phyloP scores from a whole-genome alignment of 2,329 filamentous ascomycete genomes.

The Colletotrichum shisoi region DNA sequence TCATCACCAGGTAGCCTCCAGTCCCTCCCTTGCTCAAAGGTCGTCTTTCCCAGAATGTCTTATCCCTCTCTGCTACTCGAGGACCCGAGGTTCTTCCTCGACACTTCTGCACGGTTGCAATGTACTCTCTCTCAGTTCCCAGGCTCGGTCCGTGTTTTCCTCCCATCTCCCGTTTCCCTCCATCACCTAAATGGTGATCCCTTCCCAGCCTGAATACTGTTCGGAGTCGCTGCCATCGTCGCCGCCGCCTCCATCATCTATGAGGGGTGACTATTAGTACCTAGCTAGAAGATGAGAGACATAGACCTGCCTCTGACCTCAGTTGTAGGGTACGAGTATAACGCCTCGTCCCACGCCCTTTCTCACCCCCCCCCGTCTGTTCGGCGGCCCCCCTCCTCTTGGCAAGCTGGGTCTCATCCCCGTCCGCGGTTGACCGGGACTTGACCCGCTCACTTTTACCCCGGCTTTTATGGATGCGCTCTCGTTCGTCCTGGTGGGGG shows the following conservation, averaged over 20 bases:
- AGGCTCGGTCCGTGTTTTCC: not conserved
- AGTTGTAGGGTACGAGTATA: conserved; percentile 25
- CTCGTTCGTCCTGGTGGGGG: conserved; percentile 32
- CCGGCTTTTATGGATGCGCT: conserved; percentile 36
- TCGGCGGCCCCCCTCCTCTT: conserved; percentile 26
- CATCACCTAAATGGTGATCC: not conserved
- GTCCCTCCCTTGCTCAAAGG: conserved; percentile 1
- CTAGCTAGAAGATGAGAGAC: conserved; percentile 16
- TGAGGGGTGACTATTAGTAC: conserved; percentile 23
- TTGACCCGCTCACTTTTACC: conserved; percentile 31
- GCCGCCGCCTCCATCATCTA: conserved; percentile 32
- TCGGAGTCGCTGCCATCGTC: conserved; percentile 26
- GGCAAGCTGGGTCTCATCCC: conserved; percentile 25
- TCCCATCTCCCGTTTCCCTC: conserved; percentile 5
- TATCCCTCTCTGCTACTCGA: conserved; percentile 29
- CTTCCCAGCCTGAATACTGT: not conserved
- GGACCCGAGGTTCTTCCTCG: conserved; percentile 17
- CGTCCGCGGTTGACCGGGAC: conserved; percentile 27
- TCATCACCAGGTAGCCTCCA: not conserved
- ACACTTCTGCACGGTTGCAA: conserved; percentile 2
- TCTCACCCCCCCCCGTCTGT: conserved; percentile 5
- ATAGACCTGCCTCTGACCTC: conserved; percentile 30
- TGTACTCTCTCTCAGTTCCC: not conserved
- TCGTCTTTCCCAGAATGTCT: conserved; percentile 33
- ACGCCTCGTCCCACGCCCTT: conserved; percentile 18